phyloP scores from a whole-genome alignment of 2,329 filamentous ascomycete species.

The Helminthosporium solani region DNA sequence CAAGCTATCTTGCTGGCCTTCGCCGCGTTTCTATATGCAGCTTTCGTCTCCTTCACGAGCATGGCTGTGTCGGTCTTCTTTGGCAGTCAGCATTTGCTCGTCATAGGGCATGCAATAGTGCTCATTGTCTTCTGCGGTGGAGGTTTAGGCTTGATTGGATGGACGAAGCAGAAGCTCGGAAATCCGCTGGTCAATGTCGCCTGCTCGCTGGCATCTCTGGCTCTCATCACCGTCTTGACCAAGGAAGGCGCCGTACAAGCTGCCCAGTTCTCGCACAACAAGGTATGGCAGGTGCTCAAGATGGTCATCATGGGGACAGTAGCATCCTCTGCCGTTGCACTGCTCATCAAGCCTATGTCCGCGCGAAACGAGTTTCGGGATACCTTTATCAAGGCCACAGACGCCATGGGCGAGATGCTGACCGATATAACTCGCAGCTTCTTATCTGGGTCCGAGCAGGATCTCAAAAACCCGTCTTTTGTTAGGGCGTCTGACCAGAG shows the following conservation, averaged over 20 bases:
- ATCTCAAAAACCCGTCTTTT: slow-evolving; percentile 68
- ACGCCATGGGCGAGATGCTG: slow-evolving; percentile 77
- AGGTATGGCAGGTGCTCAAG: slow-evolving; percentile 69
- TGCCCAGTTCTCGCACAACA: slow-evolving; percentile 76
- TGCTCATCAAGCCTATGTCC: slow-evolving; percentile 75
- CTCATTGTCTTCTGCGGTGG: slow-evolving; percentile 82
- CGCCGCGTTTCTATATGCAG: slow-evolving; percentile 75
- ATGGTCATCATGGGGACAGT: slow-evolving; percentile 59
- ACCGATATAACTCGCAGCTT: slow-evolving; percentile 81
- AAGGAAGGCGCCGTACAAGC: slow-evolving; percentile 87
- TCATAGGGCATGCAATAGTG: slow-evolving; percentile 75
- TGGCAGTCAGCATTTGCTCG: slow-evolving; percentile 64
- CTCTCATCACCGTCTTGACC: slow-evolving; percentile 85
- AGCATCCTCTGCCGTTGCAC: slow-evolving; percentile 54
- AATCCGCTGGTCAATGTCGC: slow-evolving; percentile 76
- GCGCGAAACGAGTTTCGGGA: slow-evolving; percentile 72
- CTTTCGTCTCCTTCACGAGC: slow-evolving; percentile 73
- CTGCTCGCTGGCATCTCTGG: slow-evolving; percentile 81
- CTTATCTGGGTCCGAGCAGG: slow-evolving; percentile 76
- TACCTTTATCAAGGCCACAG: slow-evolving; percentile 72
- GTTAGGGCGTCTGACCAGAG: slow-evolving; percentile 63
- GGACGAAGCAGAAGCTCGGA: slow-evolving; percentile 78
- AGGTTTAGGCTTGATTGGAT: slow-evolving; percentile 82
- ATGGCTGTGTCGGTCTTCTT: slow-evolving; percentile 88
- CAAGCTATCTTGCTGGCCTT: slow-evolving; percentile 77